Evolutionary conservation across 2,329 filamentous ascomycete genomes (phyloP).

Genomic region (Claviceps sp.): DNA sequence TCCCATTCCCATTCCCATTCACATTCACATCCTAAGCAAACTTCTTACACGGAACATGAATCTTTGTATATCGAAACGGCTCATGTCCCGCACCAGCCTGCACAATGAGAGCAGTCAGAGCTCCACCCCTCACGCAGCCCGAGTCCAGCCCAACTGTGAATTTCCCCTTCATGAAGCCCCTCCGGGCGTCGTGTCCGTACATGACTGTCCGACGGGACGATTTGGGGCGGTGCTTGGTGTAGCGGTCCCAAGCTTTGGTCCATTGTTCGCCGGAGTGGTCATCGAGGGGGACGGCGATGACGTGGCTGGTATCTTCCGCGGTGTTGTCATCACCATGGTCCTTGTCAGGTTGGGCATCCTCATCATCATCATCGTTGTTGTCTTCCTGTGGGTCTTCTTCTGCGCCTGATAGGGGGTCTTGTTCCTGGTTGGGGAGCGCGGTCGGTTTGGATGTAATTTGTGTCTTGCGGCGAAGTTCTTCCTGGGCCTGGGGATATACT

Average conservation of each 20-base stretch:
- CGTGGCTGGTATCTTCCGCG: slow-evolving; percentile 6
- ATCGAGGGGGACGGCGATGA: slow-evolving; percentile 25
- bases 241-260: slow-evolving; percentile 48
- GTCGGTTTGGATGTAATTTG: slow-evolving; percentile 1
- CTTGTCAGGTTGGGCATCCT: background rate
- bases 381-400: slow-evolving; percentile 9
- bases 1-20: no score
- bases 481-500: slow-evolving; percentile 36
- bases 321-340: background rate
- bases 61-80: slow-evolving; percentile 21
- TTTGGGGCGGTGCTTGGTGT: slow-evolving; percentile 24
- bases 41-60: slow-evolving; percentile 27
- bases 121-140: slow-evolving; percentile 62
- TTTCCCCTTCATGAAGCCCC: slow-evolving; percentile 44
- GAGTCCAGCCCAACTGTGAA: slow-evolving; percentile 81
- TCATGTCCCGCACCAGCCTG: slow-evolving; percentile 28
- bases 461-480: slow-evolving; percentile 24
- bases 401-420: background rate
- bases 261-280: slow-evolving; percentile 46
- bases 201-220: slow-evolving; percentile 50
- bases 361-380: background rate
- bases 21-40: background rate
- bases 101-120: slow-evolving; percentile 66
- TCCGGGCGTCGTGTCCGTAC: slow-evolving; percentile 75
- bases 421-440: background rate